Conservation (phyloP, 2,329 filamentous ascomycete species). For the Cladophialophora psammophila region DNA sequence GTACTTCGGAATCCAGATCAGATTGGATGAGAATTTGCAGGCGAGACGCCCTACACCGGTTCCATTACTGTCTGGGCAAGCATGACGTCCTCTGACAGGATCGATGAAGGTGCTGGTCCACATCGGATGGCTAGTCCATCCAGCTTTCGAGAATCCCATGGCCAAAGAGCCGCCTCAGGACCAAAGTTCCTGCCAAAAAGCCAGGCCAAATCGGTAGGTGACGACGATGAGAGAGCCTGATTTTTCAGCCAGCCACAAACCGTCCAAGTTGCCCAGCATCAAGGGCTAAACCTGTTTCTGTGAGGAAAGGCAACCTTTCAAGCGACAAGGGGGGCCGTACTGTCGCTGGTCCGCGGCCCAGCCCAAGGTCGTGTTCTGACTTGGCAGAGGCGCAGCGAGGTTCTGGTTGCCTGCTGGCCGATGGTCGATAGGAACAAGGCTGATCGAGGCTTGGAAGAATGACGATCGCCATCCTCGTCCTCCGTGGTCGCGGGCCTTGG, state of each 20-base stretch:
- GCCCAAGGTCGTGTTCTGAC: neutral
- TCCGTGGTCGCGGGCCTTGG: neutral
- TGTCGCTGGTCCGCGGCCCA: neutral
- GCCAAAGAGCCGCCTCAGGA: neutral
- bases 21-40: neutral
- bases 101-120: neutral
- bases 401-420: neutral
- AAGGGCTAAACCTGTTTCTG: neutral
- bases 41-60: neutral
- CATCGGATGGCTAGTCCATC: neutral
- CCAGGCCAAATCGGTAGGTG: neutral
- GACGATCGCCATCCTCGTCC: neutral
- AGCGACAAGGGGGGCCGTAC: neutral
- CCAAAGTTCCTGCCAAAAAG: constrained; percentile 12
- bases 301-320: neutral
- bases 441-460: neutral
- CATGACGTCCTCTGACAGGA: neutral
- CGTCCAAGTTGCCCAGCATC: neutral
- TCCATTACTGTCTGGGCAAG: neutral
- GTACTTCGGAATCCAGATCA: neutral
- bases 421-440: neutral
- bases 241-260: constrained; percentile 13
- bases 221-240: neutral
- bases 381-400: neutral
- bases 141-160: neutral